phyloP scores from a whole-genome alignment of 371 early-diverging fungal species.

The Dichotomocladium elegans region DNA sequence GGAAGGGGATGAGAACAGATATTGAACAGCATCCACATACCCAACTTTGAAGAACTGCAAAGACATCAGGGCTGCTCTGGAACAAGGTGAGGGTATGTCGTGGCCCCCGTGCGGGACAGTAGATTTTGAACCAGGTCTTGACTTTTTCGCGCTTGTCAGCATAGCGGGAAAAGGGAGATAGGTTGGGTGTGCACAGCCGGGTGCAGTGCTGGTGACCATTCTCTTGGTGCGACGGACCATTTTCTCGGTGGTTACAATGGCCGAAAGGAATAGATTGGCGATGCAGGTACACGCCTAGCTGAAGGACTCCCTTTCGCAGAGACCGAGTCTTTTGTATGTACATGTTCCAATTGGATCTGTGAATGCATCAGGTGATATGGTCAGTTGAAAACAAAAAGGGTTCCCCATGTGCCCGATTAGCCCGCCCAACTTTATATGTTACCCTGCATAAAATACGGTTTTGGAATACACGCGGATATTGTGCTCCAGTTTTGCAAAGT shows the following conservation, averaged over 20 bases:
- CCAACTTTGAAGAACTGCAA: constrained; percentile 50
- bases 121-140: constrained; percentile 58
- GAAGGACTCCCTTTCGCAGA: constrained; percentile 31
- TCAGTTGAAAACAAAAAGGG: not conserved
- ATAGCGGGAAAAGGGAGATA: constrained; percentile 35
- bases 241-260: constrained; percentile 10
- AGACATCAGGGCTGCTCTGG: constrained; percentile 56
- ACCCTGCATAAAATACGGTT: constrained; percentile 59
- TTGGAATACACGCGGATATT: constrained; percentile 43
- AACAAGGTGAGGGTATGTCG: constrained; percentile 50
- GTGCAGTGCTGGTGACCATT: constrained; percentile 5
- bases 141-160: constrained; percentile 43
- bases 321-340: constrained; percentile 52
- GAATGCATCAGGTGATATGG: constrained; percentile 1
- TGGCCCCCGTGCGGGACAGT: constrained; percentile 45
- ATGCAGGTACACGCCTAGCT: constrained; percentile 53
- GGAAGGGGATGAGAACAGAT: not conserved
- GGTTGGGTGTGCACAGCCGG: constrained; percentile 4
- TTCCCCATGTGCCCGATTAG: no score
- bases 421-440: no score
- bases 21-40: constrained; percentile 20
- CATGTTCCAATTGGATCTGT: constrained; percentile 60
- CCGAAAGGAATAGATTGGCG: constrained; percentile 42
- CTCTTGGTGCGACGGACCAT: not conserved
- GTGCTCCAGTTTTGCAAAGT: constrained; percentile 29